phyloP scores from a whole-genome alignment of 345 rosid species.

The Acer saccharum region DNA sequence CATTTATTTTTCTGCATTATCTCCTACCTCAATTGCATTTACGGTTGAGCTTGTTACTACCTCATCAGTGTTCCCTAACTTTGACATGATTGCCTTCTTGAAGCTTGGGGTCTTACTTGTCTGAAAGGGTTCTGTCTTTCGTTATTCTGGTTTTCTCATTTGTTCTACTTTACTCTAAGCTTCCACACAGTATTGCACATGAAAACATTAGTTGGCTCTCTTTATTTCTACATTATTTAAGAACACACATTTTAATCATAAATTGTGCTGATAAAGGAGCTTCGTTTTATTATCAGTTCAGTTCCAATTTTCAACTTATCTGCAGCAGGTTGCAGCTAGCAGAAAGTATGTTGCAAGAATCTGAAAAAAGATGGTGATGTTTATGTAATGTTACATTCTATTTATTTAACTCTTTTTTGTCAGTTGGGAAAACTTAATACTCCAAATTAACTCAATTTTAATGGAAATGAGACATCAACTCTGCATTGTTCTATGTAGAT shows the following conservation, averaged over 20 bases:
- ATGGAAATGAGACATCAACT: not conserved
- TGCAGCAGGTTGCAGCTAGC: constrained; percentile 86
- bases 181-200: constrained; percentile 77
- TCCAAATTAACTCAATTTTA: not conserved
- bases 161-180: constrained; percentile 87
- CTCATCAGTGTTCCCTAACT: not conserved
- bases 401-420: constrained; percentile 13
- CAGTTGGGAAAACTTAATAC: not conserved
- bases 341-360: constrained; percentile 57
- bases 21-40: not conserved
- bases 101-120: constrained; percentile 84
- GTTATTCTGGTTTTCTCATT: constrained; percentile 71
- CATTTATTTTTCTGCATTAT: not conserved
- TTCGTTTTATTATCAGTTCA: constrained; percentile 86
- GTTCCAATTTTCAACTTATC: constrained; percentile 93
- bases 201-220: constrained; percentile 23
- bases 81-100: constrained; percentile 23
- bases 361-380: not conserved
- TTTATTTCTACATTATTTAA: constrained; percentile 13
- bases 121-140: constrained; percentile 60
- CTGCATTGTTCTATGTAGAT: not conserved
- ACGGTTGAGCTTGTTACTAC: not conserved
- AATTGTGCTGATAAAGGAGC: constrained; percentile 65
- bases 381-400: not conserved
- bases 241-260: not conserved